Percentiles rank a stretch among this genome's conserved stretches.
Conservation (phyloP, 306 rosid genomes). For the Citrullus colocynthis region DNA sequence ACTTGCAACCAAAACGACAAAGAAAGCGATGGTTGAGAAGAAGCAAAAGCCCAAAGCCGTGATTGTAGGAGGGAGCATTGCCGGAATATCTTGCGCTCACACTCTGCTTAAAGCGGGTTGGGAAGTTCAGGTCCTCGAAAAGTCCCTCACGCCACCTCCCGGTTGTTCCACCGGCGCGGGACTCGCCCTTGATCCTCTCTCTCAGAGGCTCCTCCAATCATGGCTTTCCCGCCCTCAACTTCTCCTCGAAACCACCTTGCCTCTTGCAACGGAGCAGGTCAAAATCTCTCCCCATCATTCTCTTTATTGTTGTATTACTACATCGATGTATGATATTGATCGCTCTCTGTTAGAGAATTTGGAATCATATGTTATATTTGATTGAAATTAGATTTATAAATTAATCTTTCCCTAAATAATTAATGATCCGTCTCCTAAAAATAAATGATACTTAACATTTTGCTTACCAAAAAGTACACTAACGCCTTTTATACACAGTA, state of each 20-base stretch:
- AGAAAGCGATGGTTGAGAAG: background rate
- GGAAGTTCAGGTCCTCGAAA: slow-evolving; percentile 63
- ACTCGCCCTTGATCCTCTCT: slow-evolving; percentile 56
- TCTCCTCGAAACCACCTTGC: slow-evolving; percentile 28
- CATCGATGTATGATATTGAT: background rate
- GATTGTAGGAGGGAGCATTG: slow-evolving; percentile 70
- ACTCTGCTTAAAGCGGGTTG: slow-evolving; percentile 55
- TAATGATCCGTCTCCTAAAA: no score
- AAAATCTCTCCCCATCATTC: background rate
- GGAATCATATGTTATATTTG: background rate
- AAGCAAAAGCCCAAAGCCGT: slow-evolving; percentile 35
- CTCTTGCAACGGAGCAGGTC: slow-evolving; percentile 68
- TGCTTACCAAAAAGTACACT: no score
- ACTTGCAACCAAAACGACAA: background rate
- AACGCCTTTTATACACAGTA: no score
- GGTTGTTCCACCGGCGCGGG: slow-evolving; percentile 84
- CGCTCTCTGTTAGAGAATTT: background rate
- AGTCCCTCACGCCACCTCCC: slow-evolving; percentile 31
- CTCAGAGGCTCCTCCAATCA: slow-evolving; percentile 36
- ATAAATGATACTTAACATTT: no score
- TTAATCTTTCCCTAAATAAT: no score
- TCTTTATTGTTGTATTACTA: background rate
- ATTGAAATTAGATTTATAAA: background rate
- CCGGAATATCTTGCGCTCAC: slow-evolving; percentile 54
- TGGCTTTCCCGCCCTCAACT: slow-evolving; percentile 46